A percentile compares a stretch with the other conserved stretches of the same genome.
Evolutionary conservation across 164 flowering plant genomes (phyloP).

Genomic region (Macadamia integrifolia): DNA sequence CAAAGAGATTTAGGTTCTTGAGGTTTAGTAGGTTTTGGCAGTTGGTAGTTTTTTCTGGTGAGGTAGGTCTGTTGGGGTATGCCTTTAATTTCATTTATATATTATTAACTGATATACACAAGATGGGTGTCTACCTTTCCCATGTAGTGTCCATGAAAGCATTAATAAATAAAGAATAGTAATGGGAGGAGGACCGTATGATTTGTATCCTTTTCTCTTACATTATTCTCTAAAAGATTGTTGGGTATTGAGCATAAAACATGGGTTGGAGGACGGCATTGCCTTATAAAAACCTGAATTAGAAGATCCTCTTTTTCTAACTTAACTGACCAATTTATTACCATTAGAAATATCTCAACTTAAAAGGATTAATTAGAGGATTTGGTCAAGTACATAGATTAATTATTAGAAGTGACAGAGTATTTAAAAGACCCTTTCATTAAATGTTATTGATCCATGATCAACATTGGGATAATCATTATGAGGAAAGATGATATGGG

Average conservation of each 20-base stretch:
- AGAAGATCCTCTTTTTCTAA: no score
- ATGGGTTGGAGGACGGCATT: neutral
- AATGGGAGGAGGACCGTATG: conserved; percentile 20
- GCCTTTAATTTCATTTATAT: neutral
- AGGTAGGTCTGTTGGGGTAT: conserved; percentile 18
- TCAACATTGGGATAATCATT: no score
- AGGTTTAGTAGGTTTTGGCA: conserved; percentile 6
- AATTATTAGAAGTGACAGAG: no score
- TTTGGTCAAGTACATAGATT: neutral
- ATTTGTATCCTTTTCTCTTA: conserved; percentile 24
- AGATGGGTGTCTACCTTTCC: conserved; percentile 3
- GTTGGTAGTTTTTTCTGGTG: conserved; percentile 39
- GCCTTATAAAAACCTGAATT: neutral
- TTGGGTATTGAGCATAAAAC: neutral
- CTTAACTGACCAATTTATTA: conserved; percentile 10
- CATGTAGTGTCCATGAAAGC: neutral
- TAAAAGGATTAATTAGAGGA: no score
- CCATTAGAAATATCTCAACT: neutral
- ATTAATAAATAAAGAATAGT: neutral
- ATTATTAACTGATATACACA: conserved; percentile 5
- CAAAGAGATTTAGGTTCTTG: neutral
- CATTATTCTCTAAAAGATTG: neutral
- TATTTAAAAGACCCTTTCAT: no score
- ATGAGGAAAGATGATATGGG: no score
- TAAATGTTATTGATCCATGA: no score